Conservation (phyloP, 2,329 filamentous ascomycete genomes). For the Tolypocladium amazonense region DNA sequence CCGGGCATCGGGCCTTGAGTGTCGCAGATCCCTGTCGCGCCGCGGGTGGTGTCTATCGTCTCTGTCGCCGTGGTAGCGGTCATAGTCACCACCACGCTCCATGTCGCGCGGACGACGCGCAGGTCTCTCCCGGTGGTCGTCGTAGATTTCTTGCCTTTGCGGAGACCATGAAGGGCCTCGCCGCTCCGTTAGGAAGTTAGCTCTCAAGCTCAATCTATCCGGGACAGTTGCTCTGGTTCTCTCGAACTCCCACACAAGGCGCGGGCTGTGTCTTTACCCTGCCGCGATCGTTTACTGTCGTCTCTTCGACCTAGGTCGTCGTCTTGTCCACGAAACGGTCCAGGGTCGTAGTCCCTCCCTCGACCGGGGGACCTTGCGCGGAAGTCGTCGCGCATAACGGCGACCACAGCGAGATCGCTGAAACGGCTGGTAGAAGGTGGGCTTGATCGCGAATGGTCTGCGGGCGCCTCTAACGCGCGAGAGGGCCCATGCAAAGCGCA, state of each 20-base stretch:
- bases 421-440: neutral
- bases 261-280: constrained; percentile 35
- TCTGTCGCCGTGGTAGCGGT: constrained; percentile 15
- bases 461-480: neutral
- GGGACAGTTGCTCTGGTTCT: constrained; percentile 5
- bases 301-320: constrained; percentile 21
- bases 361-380: constrained; percentile 18
- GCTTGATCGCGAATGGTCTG: neutral
- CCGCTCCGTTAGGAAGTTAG: constrained; percentile 35
- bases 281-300: constrained; percentile 35
- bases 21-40: constrained; percentile 10
- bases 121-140: constrained; percentile 20
- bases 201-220: constrained; percentile 23
- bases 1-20: constrained; percentile 14
- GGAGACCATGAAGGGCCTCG: constrained; percentile 34
- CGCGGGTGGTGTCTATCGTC: constrained; percentile 14
- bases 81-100: constrained; percentile 12
- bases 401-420: constrained; percentile 9
- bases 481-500: neutral
- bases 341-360: constrained; percentile 9
- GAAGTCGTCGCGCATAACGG: constrained; percentile 34
- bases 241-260: constrained; percentile 13
- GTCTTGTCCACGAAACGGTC: constrained; percentile 8
- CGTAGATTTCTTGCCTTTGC: constrained; percentile 25
- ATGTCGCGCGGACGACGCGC: constrained; percentile 13